Evolutionary conservation across 345 rosid genomes (phyloP).

Genomic region (Brassica carinata): DNA sequence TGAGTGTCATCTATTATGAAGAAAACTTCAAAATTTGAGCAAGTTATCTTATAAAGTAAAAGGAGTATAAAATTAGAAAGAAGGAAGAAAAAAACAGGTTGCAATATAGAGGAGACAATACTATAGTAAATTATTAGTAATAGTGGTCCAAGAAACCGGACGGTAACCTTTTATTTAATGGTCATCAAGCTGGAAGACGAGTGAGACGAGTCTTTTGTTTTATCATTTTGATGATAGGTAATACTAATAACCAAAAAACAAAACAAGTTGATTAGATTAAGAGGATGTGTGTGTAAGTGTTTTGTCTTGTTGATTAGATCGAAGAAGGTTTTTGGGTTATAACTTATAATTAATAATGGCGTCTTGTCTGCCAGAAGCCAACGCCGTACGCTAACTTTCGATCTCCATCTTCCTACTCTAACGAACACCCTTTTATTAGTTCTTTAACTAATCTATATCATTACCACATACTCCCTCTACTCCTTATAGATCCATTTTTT

Average conservation of each 20-base stretch:
- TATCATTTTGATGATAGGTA: background rate
- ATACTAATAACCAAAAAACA: background rate
- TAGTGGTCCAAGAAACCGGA: slow-evolving; percentile 22
- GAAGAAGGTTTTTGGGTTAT: slow-evolving; percentile 41
- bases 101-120: slow-evolving; percentile 20
- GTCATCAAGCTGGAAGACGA: slow-evolving; percentile 25
- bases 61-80: background rate
- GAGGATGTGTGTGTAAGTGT: slow-evolving; percentile 31
- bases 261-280: background rate
- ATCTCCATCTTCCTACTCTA: slow-evolving; percentile 33
- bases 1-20: background rate
- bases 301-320: slow-evolving; percentile 35
- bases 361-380: slow-evolving; percentile 43
- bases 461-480: background rate
- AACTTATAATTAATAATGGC: slow-evolving; percentile 38
- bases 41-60: background rate
- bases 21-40: background rate
- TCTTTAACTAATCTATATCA: background rate
- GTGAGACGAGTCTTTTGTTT: slow-evolving; percentile 1
- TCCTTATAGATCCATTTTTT: too few relatives aligned
- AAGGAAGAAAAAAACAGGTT: background rate
- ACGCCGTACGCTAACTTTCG: slow-evolving; percentile 45
- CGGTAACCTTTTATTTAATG: slow-evolving; percentile 22
- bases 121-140: background rate
- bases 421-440: background rate